Conservation (phyloP, 1,139 yeast genomes). For the Protomyces gravidus region DNA sequence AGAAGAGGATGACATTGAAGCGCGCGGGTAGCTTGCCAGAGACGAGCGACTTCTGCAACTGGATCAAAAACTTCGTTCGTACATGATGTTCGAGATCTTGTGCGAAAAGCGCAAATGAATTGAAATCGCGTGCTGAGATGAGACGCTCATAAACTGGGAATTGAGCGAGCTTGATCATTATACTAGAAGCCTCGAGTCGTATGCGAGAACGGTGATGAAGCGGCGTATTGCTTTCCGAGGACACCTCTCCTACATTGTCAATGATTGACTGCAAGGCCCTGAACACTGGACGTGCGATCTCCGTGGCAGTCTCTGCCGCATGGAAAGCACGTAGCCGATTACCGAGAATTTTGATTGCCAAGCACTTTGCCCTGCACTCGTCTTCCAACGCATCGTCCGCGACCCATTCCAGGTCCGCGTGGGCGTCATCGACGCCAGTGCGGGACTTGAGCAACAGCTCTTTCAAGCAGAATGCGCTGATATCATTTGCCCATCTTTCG, state of each 20-base stretch:
- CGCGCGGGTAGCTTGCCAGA: conserved; percentile 56
- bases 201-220: conserved; percentile 54
- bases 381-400: conserved; percentile 48
- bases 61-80: conserved; percentile 51
- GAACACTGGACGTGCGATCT: conserved; percentile 58
- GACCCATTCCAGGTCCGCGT: conserved; percentile 44
- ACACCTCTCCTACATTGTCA: conserved; percentile 77
- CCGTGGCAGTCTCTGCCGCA: conserved; percentile 41
- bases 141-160: conserved; percentile 51
- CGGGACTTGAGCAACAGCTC: conserved; percentile 55
- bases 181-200: conserved; percentile 64
- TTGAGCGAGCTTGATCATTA: conserved; percentile 62
- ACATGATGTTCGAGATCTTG: conserved; percentile 65
- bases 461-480: conserved; percentile 59
- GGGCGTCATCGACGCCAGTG: conserved; percentile 34
- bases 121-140: conserved; percentile 52
- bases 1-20: conserved; percentile 63
- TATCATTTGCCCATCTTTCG: conserved; percentile 53
- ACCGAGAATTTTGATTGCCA: conserved; percentile 56
- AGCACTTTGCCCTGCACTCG: conserved; percentile 42
- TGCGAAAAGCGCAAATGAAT: conserved; percentile 55
- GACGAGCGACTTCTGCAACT: conserved; percentile 54
- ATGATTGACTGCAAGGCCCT: conserved; percentile 64
- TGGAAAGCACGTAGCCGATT: conserved; percentile 57
- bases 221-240: conserved; percentile 61